Evolutionary conservation across 139 green algal genomes (phyloP).

Genomic region (Coccomyxa sp.): DNA sequence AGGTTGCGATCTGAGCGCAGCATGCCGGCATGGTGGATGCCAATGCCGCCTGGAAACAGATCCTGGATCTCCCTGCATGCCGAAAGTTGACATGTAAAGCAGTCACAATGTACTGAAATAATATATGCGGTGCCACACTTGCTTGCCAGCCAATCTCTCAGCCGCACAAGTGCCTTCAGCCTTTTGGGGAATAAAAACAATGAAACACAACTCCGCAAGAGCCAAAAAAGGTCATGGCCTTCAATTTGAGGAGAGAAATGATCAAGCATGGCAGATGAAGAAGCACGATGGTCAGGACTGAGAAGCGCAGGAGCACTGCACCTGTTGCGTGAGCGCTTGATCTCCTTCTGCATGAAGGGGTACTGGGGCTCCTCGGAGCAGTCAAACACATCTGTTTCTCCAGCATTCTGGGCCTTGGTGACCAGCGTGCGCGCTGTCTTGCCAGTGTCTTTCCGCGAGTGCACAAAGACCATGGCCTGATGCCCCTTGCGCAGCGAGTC

Average conservation of each 20-base stretch:
- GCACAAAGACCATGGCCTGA: slow-evolving; percentile 99
- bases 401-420: slow-evolving; percentile 43
- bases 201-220: too few species aligned
- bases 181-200: too few species aligned
- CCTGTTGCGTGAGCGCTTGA: slow-evolving; percentile 19
- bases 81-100: background rate
- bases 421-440: slow-evolving; percentile 85
- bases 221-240: too few species aligned
- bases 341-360: slow-evolving; percentile 64
- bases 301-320: too few species aligned
- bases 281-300: too few species aligned
- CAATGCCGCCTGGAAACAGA: slow-evolving; percentile 67
- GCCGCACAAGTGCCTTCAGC: background rate
- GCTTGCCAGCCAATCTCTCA: too few species aligned
- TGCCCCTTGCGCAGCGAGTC: slow-evolving; percentile 77
- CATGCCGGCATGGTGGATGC: slow-evolving; percentile 98
- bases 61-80: slow-evolving; percentile 23
- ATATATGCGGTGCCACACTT: background rate
- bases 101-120: background rate
- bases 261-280: too few species aligned
- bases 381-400: slow-evolving; percentile 63
- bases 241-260: too few species aligned
- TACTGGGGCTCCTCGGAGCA: slow-evolving; percentile 51
- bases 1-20: slow-evolving; percentile 88
- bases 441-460: slow-evolving; percentile 93